Conservation (phyloP, 1,284 basidiomycete genomes). For the Trametes polyzona region DNA sequence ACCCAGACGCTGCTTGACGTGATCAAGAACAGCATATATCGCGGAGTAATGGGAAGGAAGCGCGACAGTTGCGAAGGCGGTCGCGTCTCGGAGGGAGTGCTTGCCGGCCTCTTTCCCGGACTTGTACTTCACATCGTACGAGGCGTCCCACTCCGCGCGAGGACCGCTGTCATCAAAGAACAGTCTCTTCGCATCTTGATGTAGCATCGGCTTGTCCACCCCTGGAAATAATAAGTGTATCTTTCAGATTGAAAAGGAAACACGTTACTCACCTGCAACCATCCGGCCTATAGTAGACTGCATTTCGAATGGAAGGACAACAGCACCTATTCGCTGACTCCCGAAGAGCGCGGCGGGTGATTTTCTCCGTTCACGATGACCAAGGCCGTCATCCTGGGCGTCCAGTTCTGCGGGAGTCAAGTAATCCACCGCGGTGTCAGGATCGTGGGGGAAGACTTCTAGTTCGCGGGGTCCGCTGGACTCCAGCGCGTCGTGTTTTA, state of each 20-base stretch:
- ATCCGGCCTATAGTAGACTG: conserved; percentile 59
- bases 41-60: conserved; percentile 79
- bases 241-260: not conserved
- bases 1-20: conserved; percentile 64
- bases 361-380: conserved; percentile 55
- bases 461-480: conserved; percentile 50
- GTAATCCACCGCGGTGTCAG: conserved; percentile 32
- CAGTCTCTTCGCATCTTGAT: conserved; percentile 70
- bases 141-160: conserved; percentile 51
- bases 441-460: conserved; percentile 47
- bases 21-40: conserved; percentile 66
- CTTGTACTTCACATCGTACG: conserved; percentile 62
- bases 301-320: conserved; percentile 73
- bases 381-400: conserved; percentile 36
- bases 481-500: conserved; percentile 20
- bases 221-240: conserved; percentile 42
- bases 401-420: conserved; percentile 33
- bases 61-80: conserved; percentile 74
- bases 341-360: conserved; percentile 85
- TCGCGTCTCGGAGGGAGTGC: conserved; percentile 70
- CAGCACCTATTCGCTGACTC: conserved; percentile 68
- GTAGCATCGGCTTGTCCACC: conserved; percentile 64
- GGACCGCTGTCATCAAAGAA: conserved; percentile 49
- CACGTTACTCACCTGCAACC: conserved; percentile 54
- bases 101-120: conserved; percentile 56